These are phyloP conservation scores for Marsdenia floribunda DNA, from an alignment of 257 asterid genomes.

Conservation along the genomic window DNA sequence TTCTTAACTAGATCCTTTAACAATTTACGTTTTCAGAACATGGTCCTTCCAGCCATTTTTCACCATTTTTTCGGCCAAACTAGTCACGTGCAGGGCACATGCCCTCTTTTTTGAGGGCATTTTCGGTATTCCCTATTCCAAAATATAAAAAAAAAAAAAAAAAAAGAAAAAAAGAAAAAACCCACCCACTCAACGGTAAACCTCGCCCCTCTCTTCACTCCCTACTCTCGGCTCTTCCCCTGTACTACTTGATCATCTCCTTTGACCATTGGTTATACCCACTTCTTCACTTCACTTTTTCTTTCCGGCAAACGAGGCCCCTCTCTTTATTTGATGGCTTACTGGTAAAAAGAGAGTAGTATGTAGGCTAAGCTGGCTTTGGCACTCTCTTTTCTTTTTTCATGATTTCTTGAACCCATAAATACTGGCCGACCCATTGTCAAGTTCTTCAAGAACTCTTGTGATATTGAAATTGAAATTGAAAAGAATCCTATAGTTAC, in stretches of 20 bases:
- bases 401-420: constrained; percentile 15
- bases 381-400: not conserved
- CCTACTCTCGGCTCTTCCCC: not conserved
- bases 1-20: too few relatives aligned
- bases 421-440: constrained; percentile 16
- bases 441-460: constrained; percentile 11
- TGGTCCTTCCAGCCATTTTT: too few relatives aligned
- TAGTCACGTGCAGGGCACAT: too few relatives aligned
- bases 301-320: constrained; percentile 15
- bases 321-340: not conserved
- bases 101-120: too few relatives aligned
- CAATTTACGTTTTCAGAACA: too few relatives aligned
- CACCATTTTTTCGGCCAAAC: too few relatives aligned
- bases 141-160: too few relatives aligned
- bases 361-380: not conserved
- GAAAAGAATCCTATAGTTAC: not conserved
- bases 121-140: too few relatives aligned
- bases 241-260: not conserved
- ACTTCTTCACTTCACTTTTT: not conserved
- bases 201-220: constrained; percentile 8
- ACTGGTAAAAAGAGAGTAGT: not conserved
- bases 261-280: constrained; percentile 26
- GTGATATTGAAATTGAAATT: not conserved
- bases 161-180: too few relatives aligned
- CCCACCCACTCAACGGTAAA: too few relatives aligned